Conservation (phyloP, 2,329 filamentous ascomycete species). For the Colletotrichum sp. region DNA sequence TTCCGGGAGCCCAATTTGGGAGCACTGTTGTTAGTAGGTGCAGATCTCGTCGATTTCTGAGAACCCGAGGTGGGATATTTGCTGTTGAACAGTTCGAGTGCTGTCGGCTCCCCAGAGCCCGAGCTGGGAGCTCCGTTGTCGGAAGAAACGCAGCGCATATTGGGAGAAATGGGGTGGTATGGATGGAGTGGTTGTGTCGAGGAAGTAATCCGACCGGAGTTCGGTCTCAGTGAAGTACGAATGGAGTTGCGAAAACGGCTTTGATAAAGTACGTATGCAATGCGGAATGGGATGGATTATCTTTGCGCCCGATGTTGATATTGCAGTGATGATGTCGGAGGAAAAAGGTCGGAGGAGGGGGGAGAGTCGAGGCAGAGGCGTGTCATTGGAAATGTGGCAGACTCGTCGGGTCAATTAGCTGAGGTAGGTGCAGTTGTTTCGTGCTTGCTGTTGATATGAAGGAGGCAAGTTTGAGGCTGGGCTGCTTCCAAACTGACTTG, state of each 20-base stretch:
- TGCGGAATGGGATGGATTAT: neutral
- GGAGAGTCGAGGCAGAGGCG: neutral
- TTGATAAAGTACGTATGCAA: neutral
- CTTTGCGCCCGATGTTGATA: neutral
- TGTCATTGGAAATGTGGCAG: neutral
- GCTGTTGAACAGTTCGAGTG: neutral
- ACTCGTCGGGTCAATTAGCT: neutral
- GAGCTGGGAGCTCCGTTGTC: neutral
- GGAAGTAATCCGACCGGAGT: neutral
- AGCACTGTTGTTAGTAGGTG: neutral
- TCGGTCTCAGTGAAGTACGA: neutral
- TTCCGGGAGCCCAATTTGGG: neutral
- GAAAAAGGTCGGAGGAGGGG: neutral
- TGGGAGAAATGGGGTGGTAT: neutral
- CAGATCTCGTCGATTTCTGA: neutral
- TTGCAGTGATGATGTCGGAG: neutral
- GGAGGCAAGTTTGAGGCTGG: neutral
- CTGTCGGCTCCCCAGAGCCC: neutral
- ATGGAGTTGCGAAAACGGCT: neutral
- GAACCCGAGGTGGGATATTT: neutral
- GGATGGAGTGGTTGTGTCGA: neutral
- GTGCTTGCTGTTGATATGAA: neutral
- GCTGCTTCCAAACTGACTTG: neutral
- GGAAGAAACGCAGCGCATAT: neutral
- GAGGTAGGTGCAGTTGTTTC: neutral